These are phyloP conservation scores for Neurospora intermedia DNA, from an alignment of 495 filamentous ascomycete species.

Conservation along the genomic window DNA sequence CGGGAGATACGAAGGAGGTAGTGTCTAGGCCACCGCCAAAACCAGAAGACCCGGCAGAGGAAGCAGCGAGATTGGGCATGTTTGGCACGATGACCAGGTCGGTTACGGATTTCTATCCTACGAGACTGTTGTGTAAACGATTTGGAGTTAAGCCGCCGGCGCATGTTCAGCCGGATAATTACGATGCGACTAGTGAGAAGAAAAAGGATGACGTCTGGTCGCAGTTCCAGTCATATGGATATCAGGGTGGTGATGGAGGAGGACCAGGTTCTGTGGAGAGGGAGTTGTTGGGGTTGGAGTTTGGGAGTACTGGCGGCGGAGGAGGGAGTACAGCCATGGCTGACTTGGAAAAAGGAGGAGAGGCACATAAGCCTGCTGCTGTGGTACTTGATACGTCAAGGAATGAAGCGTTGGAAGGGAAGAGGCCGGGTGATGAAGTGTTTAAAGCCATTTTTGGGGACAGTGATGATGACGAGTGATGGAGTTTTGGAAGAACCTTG, in stretches of 20 bases:
- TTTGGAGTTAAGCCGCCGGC: slow-evolving; percentile 74
- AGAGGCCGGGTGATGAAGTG: slow-evolving; percentile 76
- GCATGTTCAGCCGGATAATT: slow-evolving; percentile 55
- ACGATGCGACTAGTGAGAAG: slow-evolving; percentile 19
- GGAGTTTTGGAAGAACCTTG: neutral
- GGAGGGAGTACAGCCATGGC: slow-evolving; percentile 20
- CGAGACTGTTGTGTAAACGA: slow-evolving; percentile 79
- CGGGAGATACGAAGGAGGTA: slow-evolving; percentile 26
- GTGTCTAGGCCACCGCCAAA: slow-evolving; percentile 50
- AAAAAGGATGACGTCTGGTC: slow-evolving; percentile 27
- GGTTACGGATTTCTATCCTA: slow-evolving; percentile 64
- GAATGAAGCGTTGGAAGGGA: slow-evolving; percentile 79
- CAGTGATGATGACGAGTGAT: slow-evolving; percentile 60
- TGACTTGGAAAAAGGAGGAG: neutral
- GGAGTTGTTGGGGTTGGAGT: slow-evolving; percentile 6
- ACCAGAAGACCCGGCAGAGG: slow-evolving; percentile 66
- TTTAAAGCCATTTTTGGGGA: slow-evolving; percentile 93
- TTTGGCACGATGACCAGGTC: slow-evolving; percentile 79
- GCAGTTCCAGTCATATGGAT: slow-evolving; percentile 17
- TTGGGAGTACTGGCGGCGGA: slow-evolving; percentile 5
- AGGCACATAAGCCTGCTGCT: neutral
- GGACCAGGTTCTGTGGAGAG: neutral
- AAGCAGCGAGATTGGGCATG: slow-evolving; percentile 87
- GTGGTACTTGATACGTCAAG: slow-evolving; percentile 56
- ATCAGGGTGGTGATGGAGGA: neutral